A percentile compares a stretch with the other conserved stretches of the same genome.
phyloP scores from a whole-genome alignment of 139 green algal species.

The Picochlorum sp. region DNA sequence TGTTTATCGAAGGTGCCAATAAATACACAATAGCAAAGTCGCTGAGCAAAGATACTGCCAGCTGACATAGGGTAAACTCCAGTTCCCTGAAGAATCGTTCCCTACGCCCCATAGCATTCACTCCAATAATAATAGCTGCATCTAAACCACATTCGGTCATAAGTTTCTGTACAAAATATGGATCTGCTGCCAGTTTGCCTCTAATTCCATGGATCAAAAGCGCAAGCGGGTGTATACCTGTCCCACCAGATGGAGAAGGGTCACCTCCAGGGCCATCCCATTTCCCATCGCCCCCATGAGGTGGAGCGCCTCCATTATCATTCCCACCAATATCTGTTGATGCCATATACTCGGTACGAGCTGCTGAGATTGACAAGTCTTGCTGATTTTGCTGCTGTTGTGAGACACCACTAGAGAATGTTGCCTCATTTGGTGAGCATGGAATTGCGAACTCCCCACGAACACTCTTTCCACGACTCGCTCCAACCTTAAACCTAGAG shows the following conservation, averaged over 20 bases:
- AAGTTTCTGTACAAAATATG: slow-evolving; percentile 17
- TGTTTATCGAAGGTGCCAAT: slow-evolving; percentile 2
- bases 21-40: slow-evolving; percentile 26
- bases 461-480: no score
- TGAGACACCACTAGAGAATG: neutral
- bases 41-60: slow-evolving; percentile 11
- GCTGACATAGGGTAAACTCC: slow-evolving; percentile 19
- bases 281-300: neutral
- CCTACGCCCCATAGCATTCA: slow-evolving; percentile 5
- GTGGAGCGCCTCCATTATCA: neutral
- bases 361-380: neutral
- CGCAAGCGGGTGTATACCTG: neutral
- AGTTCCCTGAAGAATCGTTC: slow-evolving; percentile 8
- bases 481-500: no score
- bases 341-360: neutral
- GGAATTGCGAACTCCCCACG: no score
- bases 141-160: slow-evolving; percentile 14
- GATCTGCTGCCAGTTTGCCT: slow-evolving; percentile 3
- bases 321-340: neutral
- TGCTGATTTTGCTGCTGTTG: neutral
- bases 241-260: neutral
- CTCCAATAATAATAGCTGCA: slow-evolving; percentile 11
- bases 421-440: neutral
- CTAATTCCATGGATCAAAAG: slow-evolving; percentile 3
- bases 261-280: neutral